Percentiles rank a stretch among this genome's conserved stretches.
Evolutionary conservation across 1,284 basidiomycete genomes (phyloP).

Genomic region (Moniliella sp.): DNA sequence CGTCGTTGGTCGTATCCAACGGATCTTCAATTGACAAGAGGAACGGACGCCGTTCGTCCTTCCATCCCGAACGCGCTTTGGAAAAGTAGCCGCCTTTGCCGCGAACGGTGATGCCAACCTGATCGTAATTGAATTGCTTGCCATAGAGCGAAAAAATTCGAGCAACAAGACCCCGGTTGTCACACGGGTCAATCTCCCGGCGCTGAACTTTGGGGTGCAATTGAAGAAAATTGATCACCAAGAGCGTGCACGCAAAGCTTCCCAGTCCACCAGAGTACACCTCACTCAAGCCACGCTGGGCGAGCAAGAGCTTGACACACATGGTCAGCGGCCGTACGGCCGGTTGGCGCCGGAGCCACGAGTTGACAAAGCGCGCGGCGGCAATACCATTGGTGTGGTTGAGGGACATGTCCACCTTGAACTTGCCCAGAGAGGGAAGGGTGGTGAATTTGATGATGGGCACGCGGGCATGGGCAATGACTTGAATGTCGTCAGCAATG

Average conservation of each 20-base stretch:
- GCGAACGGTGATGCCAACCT: conserved; percentile 52
- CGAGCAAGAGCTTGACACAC: conserved; percentile 70
- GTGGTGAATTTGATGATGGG: conserved; percentile 84
- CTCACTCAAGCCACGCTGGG: conserved; percentile 81
- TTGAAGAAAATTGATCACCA: conserved; percentile 74
- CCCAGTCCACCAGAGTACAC: conserved; percentile 85
- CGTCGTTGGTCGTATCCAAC: conserved; percentile 72
- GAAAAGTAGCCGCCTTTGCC: conserved; percentile 56
- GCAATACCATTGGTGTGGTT: conserved; percentile 48
- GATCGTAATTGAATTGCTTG: conserved; percentile 52
- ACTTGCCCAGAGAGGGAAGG: conserved; percentile 38
- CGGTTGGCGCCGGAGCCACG: conserved; percentile 52
- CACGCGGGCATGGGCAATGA: conserved; percentile 74
- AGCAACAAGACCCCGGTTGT: conserved; percentile 71
- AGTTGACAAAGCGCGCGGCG: conserved; percentile 59
- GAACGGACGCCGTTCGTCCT: conserved; percentile 37
- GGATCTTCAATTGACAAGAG: conserved; percentile 80
- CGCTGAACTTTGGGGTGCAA: conserved; percentile 82
- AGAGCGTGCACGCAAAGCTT: conserved; percentile 76
- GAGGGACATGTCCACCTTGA: conserved; percentile 31
- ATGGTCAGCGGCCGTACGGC: conserved; percentile 47
- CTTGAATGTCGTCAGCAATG: conserved; percentile 44
- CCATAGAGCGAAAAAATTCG: conserved; percentile 94
- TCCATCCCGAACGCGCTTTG: conserved; percentile 21
- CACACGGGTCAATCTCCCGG: conserved; percentile 61